Conservation (phyloP, 164 flowering plant species). For the Magnolia sinica region DNA sequence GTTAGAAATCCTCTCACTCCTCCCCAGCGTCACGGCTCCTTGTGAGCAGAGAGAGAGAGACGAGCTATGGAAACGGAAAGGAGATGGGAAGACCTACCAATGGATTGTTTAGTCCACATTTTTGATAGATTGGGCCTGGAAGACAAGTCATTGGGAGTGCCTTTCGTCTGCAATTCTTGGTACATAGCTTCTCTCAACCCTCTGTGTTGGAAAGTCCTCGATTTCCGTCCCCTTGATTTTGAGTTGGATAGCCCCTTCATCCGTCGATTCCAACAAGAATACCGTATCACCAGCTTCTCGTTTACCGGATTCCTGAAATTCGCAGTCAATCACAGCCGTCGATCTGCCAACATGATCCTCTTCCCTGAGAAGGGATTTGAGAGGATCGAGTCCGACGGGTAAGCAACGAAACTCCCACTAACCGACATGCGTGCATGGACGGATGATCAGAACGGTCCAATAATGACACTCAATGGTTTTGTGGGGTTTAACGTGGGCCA, state of each 20-base stretch:
- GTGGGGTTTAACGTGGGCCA: too few species aligned
- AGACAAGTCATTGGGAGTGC: not conserved
- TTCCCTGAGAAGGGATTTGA: not conserved
- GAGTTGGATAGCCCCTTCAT: not conserved
- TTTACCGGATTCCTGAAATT: not conserved
- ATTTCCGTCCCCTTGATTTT: not conserved
- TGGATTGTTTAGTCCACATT: not conserved
- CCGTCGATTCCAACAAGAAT: not conserved
- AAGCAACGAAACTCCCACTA: not conserved
- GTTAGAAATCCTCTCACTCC: too few species aligned
- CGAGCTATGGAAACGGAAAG: not conserved
- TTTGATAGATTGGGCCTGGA: not conserved
- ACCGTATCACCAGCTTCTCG: not conserved
- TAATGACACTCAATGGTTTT: too few species aligned
- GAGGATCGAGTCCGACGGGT: not conserved
- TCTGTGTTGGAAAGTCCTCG: not conserved
- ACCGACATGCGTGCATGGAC: not conserved
- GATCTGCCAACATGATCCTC: not conserved
- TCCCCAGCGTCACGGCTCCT: too few species aligned
- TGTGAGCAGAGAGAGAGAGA: not conserved
- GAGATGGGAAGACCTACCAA: not conserved
- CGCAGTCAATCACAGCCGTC: not conserved
- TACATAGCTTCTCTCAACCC: not conserved
- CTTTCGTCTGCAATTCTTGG: not conserved
- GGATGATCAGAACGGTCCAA: not conserved